Percentiles rank a stretch among this genome's conserved stretches.
These are phyloP conservation scores for Rhizopus sp. DNA, from an alignment of 371 early-diverging fungal species.

Conservation along the genomic window DNA sequence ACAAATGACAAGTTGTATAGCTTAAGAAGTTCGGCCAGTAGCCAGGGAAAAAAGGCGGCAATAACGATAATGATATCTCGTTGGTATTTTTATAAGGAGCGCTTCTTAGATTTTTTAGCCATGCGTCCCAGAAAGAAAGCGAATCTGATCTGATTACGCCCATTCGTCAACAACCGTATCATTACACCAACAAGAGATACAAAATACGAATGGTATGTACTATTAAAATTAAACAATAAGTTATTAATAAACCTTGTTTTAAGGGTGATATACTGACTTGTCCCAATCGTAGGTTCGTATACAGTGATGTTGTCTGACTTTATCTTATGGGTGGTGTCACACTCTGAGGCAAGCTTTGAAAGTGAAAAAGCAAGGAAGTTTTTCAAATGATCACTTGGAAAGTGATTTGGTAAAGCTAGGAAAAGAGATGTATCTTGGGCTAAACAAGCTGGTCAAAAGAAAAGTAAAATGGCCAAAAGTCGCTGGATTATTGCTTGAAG, in stretches of 20 bases:
- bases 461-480: conserved; percentile 14
- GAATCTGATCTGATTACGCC: too few relatives aligned
- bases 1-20: too few relatives aligned
- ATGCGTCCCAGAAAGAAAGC: too few relatives aligned
- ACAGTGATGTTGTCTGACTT: conserved; percentile 13
- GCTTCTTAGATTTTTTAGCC: too few relatives aligned
- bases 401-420: conserved; percentile 12
- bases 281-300: not conserved
- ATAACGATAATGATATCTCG: too few relatives aligned
- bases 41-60: too few relatives aligned
- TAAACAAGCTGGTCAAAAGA: conserved; percentile 12
- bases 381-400: conserved; percentile 7
- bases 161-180: not conserved
- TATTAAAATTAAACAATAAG: not conserved
- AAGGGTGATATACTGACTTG: too few relatives aligned
- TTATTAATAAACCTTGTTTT: too few relatives aligned
- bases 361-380: conserved; percentile 15
- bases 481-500: conserved; percentile 12
- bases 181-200: not conserved
- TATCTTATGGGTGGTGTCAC: conserved; percentile 8
- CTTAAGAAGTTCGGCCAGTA: too few relatives aligned
- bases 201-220: conserved; percentile 6
- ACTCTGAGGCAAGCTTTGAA: conserved; percentile 14
- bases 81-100: too few relatives aligned
- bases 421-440: conserved; percentile 12